Evolutionary conservation across 192 early-diverging fungal species (phyloP).

Genomic region (Coemansia guatemalensis): DNA sequence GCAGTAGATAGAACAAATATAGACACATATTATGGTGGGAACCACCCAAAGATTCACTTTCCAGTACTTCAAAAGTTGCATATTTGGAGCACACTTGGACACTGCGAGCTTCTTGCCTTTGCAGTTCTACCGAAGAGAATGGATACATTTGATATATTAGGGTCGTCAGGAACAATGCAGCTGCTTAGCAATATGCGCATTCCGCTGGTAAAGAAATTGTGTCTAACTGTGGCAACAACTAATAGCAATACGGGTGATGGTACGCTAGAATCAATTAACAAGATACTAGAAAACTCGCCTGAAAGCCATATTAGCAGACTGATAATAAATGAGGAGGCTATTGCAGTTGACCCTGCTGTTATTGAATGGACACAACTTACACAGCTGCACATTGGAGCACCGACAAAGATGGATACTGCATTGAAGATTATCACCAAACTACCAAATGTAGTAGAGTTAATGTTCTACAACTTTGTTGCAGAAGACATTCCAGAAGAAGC

Average conservation of each 20-base stretch:
- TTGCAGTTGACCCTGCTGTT: neutral
- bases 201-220: neutral
- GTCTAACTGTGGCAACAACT: neutral
- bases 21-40: neutral
- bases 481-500: slow-evolving; percentile 5
- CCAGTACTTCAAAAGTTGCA: slow-evolving; percentile 7
- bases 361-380: slow-evolving; percentile 8
- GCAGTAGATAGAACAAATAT: neutral
- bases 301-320: neutral
- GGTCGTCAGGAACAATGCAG: slow-evolving; percentile 1
- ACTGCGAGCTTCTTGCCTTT: neutral
- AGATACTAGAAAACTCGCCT: neutral
- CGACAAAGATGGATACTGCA: neutral
- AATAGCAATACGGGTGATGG: neutral
- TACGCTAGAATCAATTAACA: slow-evolving; percentile 3
- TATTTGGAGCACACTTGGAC: neutral
- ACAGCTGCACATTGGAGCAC: slow-evolving; percentile 4
- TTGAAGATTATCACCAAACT: slow-evolving; percentile 2
- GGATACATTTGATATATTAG: slow-evolving; percentile 1
- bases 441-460: neutral
- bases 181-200: neutral
- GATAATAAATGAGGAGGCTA: slow-evolving; percentile 3
- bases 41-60: slow-evolving; percentile 2
- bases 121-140: slow-evolving; percentile 9
- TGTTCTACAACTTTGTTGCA: slow-evolving; percentile 5